Evolutionary conservation across 768 basidiomycete genomes (phyloP).

Genomic region (Lactarius hengduanensis): DNA sequence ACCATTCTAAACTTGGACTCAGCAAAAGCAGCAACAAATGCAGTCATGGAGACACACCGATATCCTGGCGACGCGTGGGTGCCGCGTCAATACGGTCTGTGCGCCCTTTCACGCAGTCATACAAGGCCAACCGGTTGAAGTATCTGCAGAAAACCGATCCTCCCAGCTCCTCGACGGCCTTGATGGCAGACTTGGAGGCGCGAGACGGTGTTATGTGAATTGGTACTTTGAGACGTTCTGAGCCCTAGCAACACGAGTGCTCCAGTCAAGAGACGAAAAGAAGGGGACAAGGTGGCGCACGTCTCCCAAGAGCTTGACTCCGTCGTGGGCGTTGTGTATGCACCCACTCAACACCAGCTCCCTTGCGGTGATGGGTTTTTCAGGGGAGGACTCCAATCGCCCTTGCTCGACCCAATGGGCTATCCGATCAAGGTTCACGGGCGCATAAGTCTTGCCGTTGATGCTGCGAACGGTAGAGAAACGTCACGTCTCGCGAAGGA

Average conservation of each 20-base stretch:
- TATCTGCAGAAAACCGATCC: conserved; percentile 88
- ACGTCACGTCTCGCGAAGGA: background rate
- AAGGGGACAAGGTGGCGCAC: conserved; percentile 43
- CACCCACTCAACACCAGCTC: conserved; percentile 85
- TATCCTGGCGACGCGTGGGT: conserved; percentile 84
- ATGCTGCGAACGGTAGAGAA: conserved; percentile 40
- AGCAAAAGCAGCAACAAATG: background rate
- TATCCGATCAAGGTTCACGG: conserved; percentile 83
- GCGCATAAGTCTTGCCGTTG: conserved; percentile 71
- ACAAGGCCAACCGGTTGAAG: conserved; percentile 83
- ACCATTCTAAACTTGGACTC: conserved; percentile 59
- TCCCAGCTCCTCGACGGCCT: conserved; percentile 76
- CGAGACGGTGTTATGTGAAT: conserved; percentile 82
- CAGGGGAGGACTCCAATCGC: conserved; percentile 71
- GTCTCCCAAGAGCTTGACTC: conserved; percentile 87
- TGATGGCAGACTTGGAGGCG: conserved; percentile 83
- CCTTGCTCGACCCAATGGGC: conserved; percentile 91
- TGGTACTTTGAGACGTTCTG: conserved; percentile 60
- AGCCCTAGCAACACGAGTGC: conserved; percentile 47
- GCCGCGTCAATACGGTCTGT: conserved; percentile 71
- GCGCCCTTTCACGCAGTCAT: conserved; percentile 71
- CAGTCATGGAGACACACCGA: conserved; percentile 51
- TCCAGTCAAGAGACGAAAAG: conserved; percentile 8
- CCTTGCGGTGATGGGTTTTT: conserved; percentile 83
- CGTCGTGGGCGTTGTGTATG: conserved; percentile 84